These are phyloP conservation scores for Saccharomyces jurei DNA, from an alignment of 805 yeast genomes.

Conservation along the genomic window DNA sequence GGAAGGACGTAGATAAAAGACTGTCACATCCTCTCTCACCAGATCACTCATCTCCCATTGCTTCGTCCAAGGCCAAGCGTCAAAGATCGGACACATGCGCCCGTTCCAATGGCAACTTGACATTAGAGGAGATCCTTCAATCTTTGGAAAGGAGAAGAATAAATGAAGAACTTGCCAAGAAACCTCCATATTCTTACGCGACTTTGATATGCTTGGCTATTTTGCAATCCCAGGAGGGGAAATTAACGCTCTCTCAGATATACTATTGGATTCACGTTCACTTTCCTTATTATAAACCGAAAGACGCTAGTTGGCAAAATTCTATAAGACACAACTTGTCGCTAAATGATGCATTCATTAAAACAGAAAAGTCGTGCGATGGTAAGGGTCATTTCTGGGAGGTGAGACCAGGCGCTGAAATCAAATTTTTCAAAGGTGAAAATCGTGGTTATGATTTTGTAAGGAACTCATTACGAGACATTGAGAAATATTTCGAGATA, in stretches of 20 bases:
- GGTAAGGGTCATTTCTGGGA: conserved; percentile 89
- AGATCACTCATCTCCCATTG: conserved; percentile 27
- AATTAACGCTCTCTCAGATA: conserved; percentile 73
- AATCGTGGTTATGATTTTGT: conserved; percentile 17
- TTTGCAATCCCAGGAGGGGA: conserved; percentile 25
- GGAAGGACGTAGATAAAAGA: conserved; percentile 1
- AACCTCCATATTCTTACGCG: conserved; percentile 94
- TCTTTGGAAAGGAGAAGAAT: conserved; percentile 16
- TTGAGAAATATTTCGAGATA: conserved; percentile 75
- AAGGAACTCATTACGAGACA: background rate
- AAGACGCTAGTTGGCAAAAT: conserved; percentile 95
- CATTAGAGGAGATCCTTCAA: conserved; percentile 23
- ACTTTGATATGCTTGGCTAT: conserved; percentile 47
- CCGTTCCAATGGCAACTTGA: conserved; percentile 25
- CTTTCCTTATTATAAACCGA: conserved; percentile 71
- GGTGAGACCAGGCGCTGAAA: conserved; percentile 74
- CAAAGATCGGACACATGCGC: conserved; percentile 24
- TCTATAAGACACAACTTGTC: conserved; percentile 92
- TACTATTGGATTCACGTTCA: conserved; percentile 87
- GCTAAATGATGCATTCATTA: conserved; percentile 84
- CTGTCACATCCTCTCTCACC: conserved; percentile 24
- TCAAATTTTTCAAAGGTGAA: conserved; percentile 57
- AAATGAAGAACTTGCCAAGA: conserved; percentile 26
- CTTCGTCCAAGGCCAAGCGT: conserved; percentile 22
- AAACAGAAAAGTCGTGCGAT: conserved; percentile 81